phyloP scores from a whole-genome alignment of 2,329 filamentous ascomycete genomes.

The Colletotrichum liriopes region DNA sequence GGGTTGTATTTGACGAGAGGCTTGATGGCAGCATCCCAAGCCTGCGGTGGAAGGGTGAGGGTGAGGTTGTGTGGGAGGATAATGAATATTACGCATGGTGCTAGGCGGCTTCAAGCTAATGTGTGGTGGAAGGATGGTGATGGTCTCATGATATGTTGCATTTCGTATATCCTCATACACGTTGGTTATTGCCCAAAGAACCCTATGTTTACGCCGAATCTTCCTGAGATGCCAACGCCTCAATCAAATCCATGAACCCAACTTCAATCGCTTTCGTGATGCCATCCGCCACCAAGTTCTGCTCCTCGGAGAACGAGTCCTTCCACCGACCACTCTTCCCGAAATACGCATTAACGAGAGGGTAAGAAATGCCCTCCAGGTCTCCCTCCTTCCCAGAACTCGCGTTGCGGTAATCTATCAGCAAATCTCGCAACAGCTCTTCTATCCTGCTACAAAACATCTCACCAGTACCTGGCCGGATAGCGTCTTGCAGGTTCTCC shows the following conservation, averaged over 20 bases:
- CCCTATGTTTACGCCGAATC: constrained; percentile 23
- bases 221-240: constrained; percentile 36
- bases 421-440: constrained; percentile 38
- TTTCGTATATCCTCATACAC: not conserved
- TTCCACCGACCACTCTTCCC: constrained; percentile 46
- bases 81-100: constrained; percentile 50
- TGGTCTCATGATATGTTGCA: constrained; percentile 6
- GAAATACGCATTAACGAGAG: constrained; percentile 44
- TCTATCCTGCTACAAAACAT: constrained; percentile 45
- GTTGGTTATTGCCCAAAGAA: not conserved
- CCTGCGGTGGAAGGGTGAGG: constrained; percentile 54
- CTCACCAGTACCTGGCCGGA: constrained; percentile 43
- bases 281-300: constrained; percentile 42
- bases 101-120: constrained; percentile 12
- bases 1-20: constrained; percentile 51
- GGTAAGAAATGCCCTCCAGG: constrained; percentile 36
- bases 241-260: constrained; percentile 45
- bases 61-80: constrained; percentile 50
- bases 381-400: constrained; percentile 40
- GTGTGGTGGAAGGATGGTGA: not conserved
- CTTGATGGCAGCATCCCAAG: constrained; percentile 52
- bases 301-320: constrained; percentile 43
- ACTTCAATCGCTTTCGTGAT: constrained; percentile 45
- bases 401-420: constrained; percentile 44
- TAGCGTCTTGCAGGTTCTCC: constrained; percentile 44